Evolutionary conservation across 1,284 basidiomycete genomes (phyloP), one percentile per base, ranked within the genome.

Genomic region (Ustilago bromivora): DNA sequence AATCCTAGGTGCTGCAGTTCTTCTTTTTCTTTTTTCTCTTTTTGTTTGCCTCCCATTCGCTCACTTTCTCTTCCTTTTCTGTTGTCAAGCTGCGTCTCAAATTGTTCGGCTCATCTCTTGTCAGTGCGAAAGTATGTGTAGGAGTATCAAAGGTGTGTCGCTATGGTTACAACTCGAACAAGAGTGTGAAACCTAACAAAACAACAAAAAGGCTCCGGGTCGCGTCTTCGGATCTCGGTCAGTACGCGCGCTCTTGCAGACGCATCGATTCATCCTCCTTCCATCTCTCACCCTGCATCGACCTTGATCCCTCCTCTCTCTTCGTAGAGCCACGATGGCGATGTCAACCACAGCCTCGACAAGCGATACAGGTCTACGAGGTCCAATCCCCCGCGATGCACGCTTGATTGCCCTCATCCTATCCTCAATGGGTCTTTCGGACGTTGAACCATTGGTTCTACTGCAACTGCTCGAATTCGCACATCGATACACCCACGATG

Each of bases 401-500:
- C 91, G 96, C 35, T 90, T 96, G 35, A 95, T 98, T 58, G 94
- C 96, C 0, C 90, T 99, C 40, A 91, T 99, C 38, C 90, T 98
- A 32, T 94, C 96, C 3, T 93, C 94, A 0, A 95, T 94, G n/a
- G 95, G 96, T 4, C 92, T 98, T 0, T 92, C 95, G 74, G 96
- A 98, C 87, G 92, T 93, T 7, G 95, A 98, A 80, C 95, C 96
- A 7, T 92, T 92, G 3, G 96, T 98, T 3, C 90, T 99, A 2
- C 93, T 96, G 80, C 96, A 98, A 86, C 90, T 99, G 5, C 91
- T 98, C 63, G 96, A 99, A 87, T 98, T 99, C 86, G 92, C 96
- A 0, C 92, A 98, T 86, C 90, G 96, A 5, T 99, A 99, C 87
- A 95, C 95, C 0, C 90, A 92, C 34, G 95, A 98, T 78, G 92